Evolutionary conservation across 257 asterid genomes (phyloP), one percentile per base, ranked within the genome.

Genomic region (Fraxinus quadrangulata): DNA sequence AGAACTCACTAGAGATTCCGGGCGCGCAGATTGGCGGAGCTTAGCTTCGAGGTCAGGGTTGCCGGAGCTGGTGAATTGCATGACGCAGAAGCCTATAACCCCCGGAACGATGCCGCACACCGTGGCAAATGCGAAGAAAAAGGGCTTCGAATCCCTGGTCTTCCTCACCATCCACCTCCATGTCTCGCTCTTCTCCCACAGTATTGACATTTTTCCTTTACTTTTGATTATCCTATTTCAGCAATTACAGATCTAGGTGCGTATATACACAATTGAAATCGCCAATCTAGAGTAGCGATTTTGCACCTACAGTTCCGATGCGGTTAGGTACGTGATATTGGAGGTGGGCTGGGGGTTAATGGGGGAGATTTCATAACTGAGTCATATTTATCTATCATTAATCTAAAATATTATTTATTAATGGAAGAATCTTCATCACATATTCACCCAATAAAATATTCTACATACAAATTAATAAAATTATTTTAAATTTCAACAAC

Each of bases 81-180:
- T 95, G 36, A 95, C 96, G 69, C 91, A 86, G 77, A 84, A 95
- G 66, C 99, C 97, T 10, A 92, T 82, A 5, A 86, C 75, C 19
- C 96, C 97, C n/a, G 98, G 99, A 75, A 95, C 79, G 63, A 95
- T 95, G 83, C 96, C 99, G 88, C 96, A 93, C 1, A 91, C 90
- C 71, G 97, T 91, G 74, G 98, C 97, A 89, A 95, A 95, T 45
- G 90, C 79, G 17, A 92, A 26, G 88, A 95, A 95, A 86, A 95
- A 95, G 23, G 96, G 94, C 86, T 83, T 90, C 6, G 98, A 95
- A 19, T 95, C 99, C 84, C 92, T 83, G 11, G 96, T 93, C 90
- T 83, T 86, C 34, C 89, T 81, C 67, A 95, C 96, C 39, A 93
- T 45, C 98, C 98, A 91, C 83, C 97, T 87, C 99, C 99, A 94